Evolutionary conservation across 2,329 filamentous ascomycete species (phyloP), one percentile per base, ranked within the genome.

Genomic region (Aspergillus novoparasiticus): DNA sequence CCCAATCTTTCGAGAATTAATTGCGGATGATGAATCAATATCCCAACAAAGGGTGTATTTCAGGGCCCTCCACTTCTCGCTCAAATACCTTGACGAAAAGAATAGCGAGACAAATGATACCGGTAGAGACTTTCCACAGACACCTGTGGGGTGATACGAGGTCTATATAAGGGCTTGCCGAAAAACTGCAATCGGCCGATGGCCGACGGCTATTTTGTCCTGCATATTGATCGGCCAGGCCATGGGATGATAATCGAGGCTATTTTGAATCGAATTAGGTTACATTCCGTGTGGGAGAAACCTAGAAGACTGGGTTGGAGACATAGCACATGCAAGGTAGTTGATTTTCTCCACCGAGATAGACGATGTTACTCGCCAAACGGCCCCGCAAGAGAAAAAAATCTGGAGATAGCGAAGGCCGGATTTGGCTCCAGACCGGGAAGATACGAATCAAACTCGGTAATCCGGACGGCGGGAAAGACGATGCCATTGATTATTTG

Each of bases 241-340:
- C 16, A 34, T 51, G 26, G 26, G 28, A 11, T n/a, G 48, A 32
- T 11, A 34, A 9, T 32, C 28, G 28, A 51, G 19, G 48, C 21
- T 19, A 51, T 34, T 9, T 9, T 14, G 45, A 30, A 23, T 54
- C 36, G 41, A 58, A 55, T 54, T 26, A 43, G 56, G 56, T 60
- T 55, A 55, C 51, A 55, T 55, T 55, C 51, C 51, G 51, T 55
- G 51, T 55, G 51, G 51, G 51, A 55, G 32, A 55, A 55, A 26
- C n/a, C 32, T 39, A 39, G 32, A 53, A 36, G 30, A 54, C 51
- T 34, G 19, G 30, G 19, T 21, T 21, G 30, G 51, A 36, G 10
- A 19, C 32, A 55, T 36, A 21, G 32, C 51, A 55, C n/a, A 55
- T 55, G 51, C 51, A 39, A 36, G 30, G 34, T 26, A 39, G 51